These are phyloP conservation scores for Auriscalpium microsporum DNA, from an alignment of 768 basidiomycete genomes.

Conservation along the genomic window DNA sequence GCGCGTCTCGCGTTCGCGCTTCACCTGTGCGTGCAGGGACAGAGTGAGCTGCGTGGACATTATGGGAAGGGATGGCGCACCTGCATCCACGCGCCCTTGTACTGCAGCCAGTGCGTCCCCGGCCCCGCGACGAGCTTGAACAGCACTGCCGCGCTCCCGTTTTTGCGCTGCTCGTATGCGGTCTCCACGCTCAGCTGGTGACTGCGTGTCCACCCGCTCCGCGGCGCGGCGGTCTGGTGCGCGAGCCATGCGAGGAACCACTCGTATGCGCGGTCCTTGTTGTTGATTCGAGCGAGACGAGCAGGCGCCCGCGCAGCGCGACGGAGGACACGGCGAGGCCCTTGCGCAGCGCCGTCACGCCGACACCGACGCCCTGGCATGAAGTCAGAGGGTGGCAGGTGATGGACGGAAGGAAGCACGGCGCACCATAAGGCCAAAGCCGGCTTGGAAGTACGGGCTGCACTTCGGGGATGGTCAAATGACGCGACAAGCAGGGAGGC, in stretches of 20 bases:
- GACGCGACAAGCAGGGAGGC: neutral
- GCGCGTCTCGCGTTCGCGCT: slow-evolving; percentile 67
- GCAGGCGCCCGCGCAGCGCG: slow-evolving; percentile 78
- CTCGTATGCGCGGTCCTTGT: slow-evolving; percentile 89
- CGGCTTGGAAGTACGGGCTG: slow-evolving; percentile 97
- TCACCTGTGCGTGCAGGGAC: slow-evolving; percentile 48
- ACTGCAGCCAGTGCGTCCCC: slow-evolving; percentile 88
- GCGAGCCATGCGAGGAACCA: slow-evolving; percentile 99
- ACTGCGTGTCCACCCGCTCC: slow-evolving; percentile 37
- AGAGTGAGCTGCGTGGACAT: neutral
- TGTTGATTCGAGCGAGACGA: slow-evolving; percentile 95
- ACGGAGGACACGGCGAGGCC: slow-evolving; percentile 59
- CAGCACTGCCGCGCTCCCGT: slow-evolving; percentile 81
- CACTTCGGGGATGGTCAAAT: slow-evolving; percentile 24
- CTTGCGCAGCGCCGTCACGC: slow-evolving; percentile 66
- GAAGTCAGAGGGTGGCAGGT: neutral
- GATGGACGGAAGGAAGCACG: neutral
- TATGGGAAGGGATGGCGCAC: slow-evolving; percentile 29
- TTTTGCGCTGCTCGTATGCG: slow-evolving; percentile 76
- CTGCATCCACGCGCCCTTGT: slow-evolving; percentile 93
- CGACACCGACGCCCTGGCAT: slow-evolving; percentile 81
- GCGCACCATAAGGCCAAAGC: slow-evolving; percentile 91
- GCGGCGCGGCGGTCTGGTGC: slow-evolving; percentile 41
- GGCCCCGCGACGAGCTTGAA: slow-evolving; percentile 96
- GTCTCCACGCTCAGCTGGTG: slow-evolving; percentile 97